phyloP scores from a whole-genome alignment of 257 asterid species.

The Forsythia suspensa region DNA sequence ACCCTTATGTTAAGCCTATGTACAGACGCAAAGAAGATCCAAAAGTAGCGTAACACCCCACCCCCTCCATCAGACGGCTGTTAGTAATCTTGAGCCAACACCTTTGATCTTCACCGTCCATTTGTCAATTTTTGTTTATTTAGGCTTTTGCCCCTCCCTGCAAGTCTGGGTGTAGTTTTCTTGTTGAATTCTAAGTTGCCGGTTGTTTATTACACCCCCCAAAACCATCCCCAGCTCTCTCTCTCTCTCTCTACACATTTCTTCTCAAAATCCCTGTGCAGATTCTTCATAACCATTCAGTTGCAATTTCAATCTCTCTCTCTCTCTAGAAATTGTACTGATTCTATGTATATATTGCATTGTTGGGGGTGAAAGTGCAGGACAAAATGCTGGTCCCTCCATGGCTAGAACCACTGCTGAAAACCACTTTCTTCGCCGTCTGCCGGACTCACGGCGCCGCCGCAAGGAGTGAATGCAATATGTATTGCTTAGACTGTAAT shows the following conservation, averaged over 20 bases:
- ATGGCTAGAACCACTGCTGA: conserved; percentile 66
- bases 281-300: conserved; percentile 27
- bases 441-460: conserved; percentile 63
- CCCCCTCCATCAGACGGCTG: conserved; percentile 39
- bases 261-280: not conserved
- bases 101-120: conserved; percentile 29
- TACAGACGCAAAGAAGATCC: conserved; percentile 66
- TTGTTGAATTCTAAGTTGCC: conserved; percentile 55
- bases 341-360: not conserved
- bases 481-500: conserved; percentile 73
- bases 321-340: too few species aligned
- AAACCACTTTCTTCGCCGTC: conserved; percentile 49
- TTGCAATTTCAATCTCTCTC: too few species aligned
- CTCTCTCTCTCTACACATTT: conserved; percentile 14
- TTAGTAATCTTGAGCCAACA: conserved; percentile 37
- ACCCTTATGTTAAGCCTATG: conserved; percentile 43
- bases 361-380: conserved; percentile 13
- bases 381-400: conserved; percentile 60
- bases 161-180: conserved; percentile 21
- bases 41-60: conserved; percentile 38
- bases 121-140: conserved; percentile 15
- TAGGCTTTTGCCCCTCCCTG: conserved; percentile 30
- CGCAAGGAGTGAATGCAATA: conserved; percentile 71
- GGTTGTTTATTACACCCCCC: conserved; percentile 31
- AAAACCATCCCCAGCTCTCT: conserved; percentile 12